Evolutionary conservation across 2,329 filamentous ascomycete genomes (phyloP), one percentile per base, ranked within the genome.

Genomic region (Talaromyces atroroseus): DNA sequence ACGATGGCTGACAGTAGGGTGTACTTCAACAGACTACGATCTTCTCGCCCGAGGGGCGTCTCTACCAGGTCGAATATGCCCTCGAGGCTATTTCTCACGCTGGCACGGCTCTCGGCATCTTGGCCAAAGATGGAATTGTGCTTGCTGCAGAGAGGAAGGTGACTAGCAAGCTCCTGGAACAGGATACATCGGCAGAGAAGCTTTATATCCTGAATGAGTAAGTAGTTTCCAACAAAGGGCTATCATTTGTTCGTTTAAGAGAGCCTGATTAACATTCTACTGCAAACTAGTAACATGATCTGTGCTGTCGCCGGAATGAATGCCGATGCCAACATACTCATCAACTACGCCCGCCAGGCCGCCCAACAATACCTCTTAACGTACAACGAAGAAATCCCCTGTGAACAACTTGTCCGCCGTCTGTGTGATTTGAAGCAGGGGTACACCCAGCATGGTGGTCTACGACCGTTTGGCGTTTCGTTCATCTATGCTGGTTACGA

Each of bases 401-500:
- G 94, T 80, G 94, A 99, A 76, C 94, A 99, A 77, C 89, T 99
- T 58, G 94, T 99, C 60, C 91, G 94, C 67, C 86, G 90, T 66
- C 83, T 99, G 68, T 99, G 95, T 78, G 94, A 99, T 79, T 80
- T 97, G 64, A 99, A 99, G 82, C 94, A 99, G 78, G 92, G 94
- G 60, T 99, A 99, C 80, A 99, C 94, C 63, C 94, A 99, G 75
- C 94, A 97, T 71, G 94, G 94, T 82, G 94, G 94, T 80, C 88
- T 99, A 58, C 90, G 94, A 66, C 94, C 94, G 16, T 99, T 99
- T 67, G 94, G 94, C 75, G 94, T 99, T 49, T 96, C 92, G 49
- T 97, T 99, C 84, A 97, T 99, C 82, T 99, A 99, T 72, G 95
- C 95, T 50, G 94, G 94, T 59, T 99, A 92, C 84, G 94, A 99